phyloP scores from a whole-genome alignment of 2,329 filamentous ascomycete species.

The Mycocentrospora acerina region DNA sequence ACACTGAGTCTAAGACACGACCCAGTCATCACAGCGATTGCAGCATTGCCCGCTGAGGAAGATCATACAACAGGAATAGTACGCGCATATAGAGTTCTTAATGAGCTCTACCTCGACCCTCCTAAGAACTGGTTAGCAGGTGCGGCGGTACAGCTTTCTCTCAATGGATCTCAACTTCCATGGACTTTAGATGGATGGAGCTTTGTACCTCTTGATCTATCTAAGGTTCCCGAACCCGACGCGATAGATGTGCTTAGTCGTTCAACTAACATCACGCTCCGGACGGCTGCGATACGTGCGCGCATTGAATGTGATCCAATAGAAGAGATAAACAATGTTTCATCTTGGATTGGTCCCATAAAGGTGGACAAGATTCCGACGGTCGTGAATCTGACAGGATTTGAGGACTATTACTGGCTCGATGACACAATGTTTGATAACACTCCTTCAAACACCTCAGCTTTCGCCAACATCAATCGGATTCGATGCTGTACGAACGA shows the following conservation, averaged over 20 bases:
- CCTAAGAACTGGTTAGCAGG: slow-evolving; percentile 15
- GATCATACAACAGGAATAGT: neutral
- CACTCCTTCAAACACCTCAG: slow-evolving; percentile 5
- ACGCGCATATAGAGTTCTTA: neutral
- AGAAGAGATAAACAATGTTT: slow-evolving; percentile 5
- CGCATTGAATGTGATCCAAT: slow-evolving; percentile 10
- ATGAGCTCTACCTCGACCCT: slow-evolving; percentile 5
- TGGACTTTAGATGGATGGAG: slow-evolving; percentile 20
- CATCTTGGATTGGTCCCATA: slow-evolving; percentile 7
- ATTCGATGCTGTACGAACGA: slow-evolving; percentile 15
- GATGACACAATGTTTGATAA: slow-evolving; percentile 2
- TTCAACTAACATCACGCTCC: slow-evolving; percentile 11
- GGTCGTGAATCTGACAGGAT: neutral
- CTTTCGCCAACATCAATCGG: neutral
- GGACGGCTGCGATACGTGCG: slow-evolving; percentile 9
- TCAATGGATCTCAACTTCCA: slow-evolving; percentile 12
- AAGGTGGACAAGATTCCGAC: neutral
- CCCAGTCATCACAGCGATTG: slow-evolving; percentile 5
- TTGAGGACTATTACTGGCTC: slow-evolving; percentile 2
- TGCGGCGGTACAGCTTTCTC: slow-evolving; percentile 10
- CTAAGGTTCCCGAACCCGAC: neutral
- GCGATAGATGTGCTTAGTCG: neutral
- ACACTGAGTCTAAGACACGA: slow-evolving; percentile 10
- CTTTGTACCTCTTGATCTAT: slow-evolving; percentile 13
- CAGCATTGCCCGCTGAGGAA: neutral